A percentile compares a stretch with the other conserved stretches of the same genome.
phyloP scores from a whole-genome alignment of 2,329 filamentous ascomycete species.

The Malbranchea zuffiana region DNA sequence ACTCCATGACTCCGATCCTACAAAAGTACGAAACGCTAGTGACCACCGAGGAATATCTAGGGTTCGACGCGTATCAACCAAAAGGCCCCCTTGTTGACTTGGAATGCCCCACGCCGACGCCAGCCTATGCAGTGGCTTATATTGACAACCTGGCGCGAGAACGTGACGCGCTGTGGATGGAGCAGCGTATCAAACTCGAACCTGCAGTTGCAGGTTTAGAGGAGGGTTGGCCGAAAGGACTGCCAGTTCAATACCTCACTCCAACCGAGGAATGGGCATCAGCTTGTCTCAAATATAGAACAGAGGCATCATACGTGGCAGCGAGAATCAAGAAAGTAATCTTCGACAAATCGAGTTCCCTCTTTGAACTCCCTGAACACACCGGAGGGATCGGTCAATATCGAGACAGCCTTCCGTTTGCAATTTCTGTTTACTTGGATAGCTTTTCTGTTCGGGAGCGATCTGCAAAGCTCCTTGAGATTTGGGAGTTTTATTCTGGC shows the following conservation, averaged over 20 bases:
- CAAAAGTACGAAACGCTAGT: conserved; percentile 11
- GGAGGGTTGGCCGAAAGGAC: conserved; percentile 11
- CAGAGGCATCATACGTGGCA: conserved; percentile 10
- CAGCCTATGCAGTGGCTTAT: conserved; percentile 6
- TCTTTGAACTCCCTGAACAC: conserved; percentile 2
- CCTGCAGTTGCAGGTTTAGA: conserved; percentile 7
- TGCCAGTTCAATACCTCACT: conserved; percentile 13
- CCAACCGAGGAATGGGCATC: conserved; percentile 8
- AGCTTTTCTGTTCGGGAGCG: not conserved
- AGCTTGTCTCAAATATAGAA: conserved; percentile 2
- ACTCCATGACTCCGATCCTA: conserved; percentile 11
- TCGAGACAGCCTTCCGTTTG: conserved; percentile 9
- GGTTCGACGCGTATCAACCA: conserved; percentile 4
- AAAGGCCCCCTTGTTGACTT: conserved; percentile 4
- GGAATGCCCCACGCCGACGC: not conserved
- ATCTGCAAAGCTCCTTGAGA: conserved; percentile 3
- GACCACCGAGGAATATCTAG: conserved; percentile 8
- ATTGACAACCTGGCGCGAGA: conserved; percentile 12
- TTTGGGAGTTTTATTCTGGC: conserved; percentile 13
- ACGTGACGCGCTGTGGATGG: conserved; percentile 13
- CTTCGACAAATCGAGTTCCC: conserved; percentile 5
- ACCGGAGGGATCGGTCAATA: conserved; percentile 6
- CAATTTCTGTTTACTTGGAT: conserved; percentile 7
- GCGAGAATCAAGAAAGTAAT: conserved; percentile 9
- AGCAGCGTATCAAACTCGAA: conserved; percentile 6